Evolutionary conservation across 495 filamentous ascomycete genomes (phyloP).

Genomic region (Jackrogersella minutella): DNA sequence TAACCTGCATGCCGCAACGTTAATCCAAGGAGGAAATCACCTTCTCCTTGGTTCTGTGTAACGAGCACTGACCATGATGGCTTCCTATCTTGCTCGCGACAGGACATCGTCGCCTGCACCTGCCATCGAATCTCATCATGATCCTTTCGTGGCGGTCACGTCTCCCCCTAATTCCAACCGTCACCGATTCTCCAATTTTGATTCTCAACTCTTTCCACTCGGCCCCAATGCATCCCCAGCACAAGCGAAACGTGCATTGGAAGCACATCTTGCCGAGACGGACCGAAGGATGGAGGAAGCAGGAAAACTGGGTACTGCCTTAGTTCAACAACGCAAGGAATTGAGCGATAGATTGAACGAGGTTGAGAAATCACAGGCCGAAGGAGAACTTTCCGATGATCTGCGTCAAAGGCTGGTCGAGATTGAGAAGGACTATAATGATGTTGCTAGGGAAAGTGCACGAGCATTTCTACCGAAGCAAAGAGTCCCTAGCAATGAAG

Average conservation of each 20-base stretch:
- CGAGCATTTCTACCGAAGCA: constrained; percentile 89
- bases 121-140: constrained; percentile 40
- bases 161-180: constrained; percentile 58
- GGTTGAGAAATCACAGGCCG: constrained; percentile 79
- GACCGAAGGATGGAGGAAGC: constrained; percentile 90
- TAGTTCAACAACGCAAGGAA: constrained; percentile 84
- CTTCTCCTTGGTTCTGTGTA: constrained; percentile 38
- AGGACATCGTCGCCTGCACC: constrained; percentile 25
- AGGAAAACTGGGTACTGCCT: constrained; percentile 81
- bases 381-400: constrained; percentile 84
- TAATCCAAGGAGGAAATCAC: constrained; percentile 40
- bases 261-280: constrained; percentile 91
- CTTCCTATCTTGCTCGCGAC: constrained; percentile 29
- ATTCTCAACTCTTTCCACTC: constrained; percentile 79
- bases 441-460: constrained; percentile 88
- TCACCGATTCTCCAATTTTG: constrained; percentile 80
- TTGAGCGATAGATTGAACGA: constrained; percentile 83
- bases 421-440: constrained; percentile 93
- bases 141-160: constrained; percentile 56
- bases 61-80: constrained; percentile 37
- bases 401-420: constrained; percentile 83
- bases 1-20: constrained; percentile 42
- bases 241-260: constrained; percentile 85
- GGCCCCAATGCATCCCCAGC: constrained; percentile 78
- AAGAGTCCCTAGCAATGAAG: constrained; percentile 70